Evolutionary conservation across 1,284 basidiomycete species (phyloP).

Genomic region (Ceratobasidium theobromae): DNA sequence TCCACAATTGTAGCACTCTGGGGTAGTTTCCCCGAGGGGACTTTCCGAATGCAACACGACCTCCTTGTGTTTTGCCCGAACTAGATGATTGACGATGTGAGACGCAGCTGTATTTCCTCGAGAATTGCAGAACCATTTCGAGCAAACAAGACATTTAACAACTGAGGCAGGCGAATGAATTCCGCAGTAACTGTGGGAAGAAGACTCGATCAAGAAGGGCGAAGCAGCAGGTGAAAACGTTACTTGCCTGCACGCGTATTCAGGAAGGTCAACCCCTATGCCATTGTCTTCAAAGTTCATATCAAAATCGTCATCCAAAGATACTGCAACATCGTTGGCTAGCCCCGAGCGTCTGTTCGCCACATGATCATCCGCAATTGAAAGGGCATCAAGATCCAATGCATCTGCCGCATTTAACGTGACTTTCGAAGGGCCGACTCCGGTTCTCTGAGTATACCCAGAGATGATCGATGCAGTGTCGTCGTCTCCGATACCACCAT

Average conservation of each 20-base stretch:
- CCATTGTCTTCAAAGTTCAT: constrained; percentile 86
- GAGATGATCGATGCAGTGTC: constrained; percentile 76
- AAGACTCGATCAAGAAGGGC: constrained; percentile 10
- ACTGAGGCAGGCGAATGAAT: constrained; percentile 97
- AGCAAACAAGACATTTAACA: constrained; percentile 93
- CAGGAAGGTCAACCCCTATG: constrained; percentile 76
- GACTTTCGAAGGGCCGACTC: constrained; percentile 47
- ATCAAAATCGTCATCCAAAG: constrained; percentile 81
- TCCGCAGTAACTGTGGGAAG: constrained; percentile 83
- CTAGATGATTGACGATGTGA: constrained; percentile 98
- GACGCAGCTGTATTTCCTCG: constrained; percentile 96
- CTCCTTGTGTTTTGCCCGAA: constrained; percentile 98
- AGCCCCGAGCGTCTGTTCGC: constrained; percentile 46
- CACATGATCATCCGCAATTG: constrained; percentile 57
- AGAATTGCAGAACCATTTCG: constrained; percentile 99
- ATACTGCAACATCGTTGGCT: constrained; percentile 40
- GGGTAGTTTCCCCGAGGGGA: constrained; percentile 94
- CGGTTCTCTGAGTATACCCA: constrained; percentile 56
- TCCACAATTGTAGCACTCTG: constrained; percentile 99
- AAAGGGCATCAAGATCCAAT: constrained; percentile 57
- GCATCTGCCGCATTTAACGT: constrained; percentile 51
- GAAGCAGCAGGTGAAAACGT: background rate
- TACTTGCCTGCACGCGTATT: constrained; percentile 90
- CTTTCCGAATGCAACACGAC: constrained; percentile 95
- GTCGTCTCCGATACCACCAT: constrained; percentile 75